Evolutionary conservation across 2,329 filamentous ascomycete genomes (phyloP).

Genomic region (Microdochium paspali): DNA sequence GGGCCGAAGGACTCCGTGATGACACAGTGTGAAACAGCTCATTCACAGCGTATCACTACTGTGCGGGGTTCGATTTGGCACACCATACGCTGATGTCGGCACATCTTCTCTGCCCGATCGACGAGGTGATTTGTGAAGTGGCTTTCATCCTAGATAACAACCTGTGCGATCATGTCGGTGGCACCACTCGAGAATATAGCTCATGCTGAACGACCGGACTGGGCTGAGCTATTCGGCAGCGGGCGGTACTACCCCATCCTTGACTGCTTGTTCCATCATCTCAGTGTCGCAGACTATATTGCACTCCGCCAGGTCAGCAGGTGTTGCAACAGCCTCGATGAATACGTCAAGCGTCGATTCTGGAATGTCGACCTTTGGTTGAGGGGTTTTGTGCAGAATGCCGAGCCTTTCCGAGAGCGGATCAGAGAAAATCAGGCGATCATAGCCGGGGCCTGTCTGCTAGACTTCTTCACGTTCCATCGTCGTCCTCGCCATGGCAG

Average conservation of each 20-base stretch:
- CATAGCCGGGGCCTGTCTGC: not conserved
- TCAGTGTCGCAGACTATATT: not conserved
- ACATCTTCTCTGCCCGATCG: too few relatives aligned
- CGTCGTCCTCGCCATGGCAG: not conserved
- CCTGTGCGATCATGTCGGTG: too few relatives aligned
- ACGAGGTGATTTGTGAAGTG: too few relatives aligned
- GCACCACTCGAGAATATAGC: too few relatives aligned
- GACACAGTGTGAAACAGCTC: too few relatives aligned
- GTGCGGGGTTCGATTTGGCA: too few relatives aligned
- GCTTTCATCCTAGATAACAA: too few relatives aligned
- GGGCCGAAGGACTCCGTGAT: too few relatives aligned
- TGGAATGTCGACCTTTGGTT: not conserved
- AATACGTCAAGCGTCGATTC: not conserved
- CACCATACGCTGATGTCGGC: too few relatives aligned
- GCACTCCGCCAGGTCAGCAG: not conserved
- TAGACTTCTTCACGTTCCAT: not conserved
- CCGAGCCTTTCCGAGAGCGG: not conserved
- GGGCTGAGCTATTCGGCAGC: not conserved
- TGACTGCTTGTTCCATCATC: not conserved
- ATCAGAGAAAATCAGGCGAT: not conserved
- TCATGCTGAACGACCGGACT: not conserved
- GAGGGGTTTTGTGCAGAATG: not conserved
- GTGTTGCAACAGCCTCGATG: not conserved
- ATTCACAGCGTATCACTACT: too few relatives aligned
- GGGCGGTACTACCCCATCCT: not conserved